A percentile compares a stretch with the other conserved stretches of the same genome.
phyloP scores from a whole-genome alignment of 768 basidiomycete species.

The Amyloporia xantha region DNA sequence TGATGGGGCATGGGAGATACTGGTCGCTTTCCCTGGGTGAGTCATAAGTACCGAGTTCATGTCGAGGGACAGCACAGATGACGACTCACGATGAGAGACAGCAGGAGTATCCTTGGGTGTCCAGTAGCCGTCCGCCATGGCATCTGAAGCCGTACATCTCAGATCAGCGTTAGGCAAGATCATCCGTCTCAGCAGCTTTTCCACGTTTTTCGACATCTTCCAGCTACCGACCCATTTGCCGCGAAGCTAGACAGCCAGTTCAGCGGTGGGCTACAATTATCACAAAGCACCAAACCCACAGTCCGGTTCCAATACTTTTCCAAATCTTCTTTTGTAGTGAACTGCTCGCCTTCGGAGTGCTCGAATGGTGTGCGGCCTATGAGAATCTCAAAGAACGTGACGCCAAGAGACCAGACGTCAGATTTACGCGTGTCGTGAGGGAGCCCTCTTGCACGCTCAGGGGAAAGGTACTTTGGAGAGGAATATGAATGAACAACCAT shows the following conservation, averaged over 20 bases:
- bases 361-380: slow-evolving; percentile 92
- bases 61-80: neutral
- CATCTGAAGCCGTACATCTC: slow-evolving; percentile 61
- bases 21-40: slow-evolving; percentile 30
- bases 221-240: slow-evolving; percentile 87
- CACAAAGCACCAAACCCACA: slow-evolving; percentile 29
- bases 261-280: slow-evolving; percentile 1
- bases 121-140: slow-evolving; percentile 69
- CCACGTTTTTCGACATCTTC: slow-evolving; percentile 57
- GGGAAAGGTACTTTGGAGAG: slow-evolving; percentile 73
- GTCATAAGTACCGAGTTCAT: neutral
- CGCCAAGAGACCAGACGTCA: slow-evolving; percentile 78
- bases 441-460: slow-evolving; percentile 82
- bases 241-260: slow-evolving; percentile 38
- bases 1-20: slow-evolving; percentile 17
- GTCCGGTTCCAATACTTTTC: slow-evolving; percentile 86
- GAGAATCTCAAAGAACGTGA: slow-evolving; percentile 94
- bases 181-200: slow-evolving; percentile 71
- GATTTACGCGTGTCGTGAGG: slow-evolving; percentile 92
- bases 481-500: neutral
- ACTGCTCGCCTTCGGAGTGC: slow-evolving; percentile 69
- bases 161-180: slow-evolving; percentile 76
- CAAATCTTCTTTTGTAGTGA: slow-evolving; percentile 71
- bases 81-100: slow-evolving; percentile 38
- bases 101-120: slow-evolving; percentile 22